Evolutionary conservation across 2,329 filamentous ascomycete species (phyloP).

Genomic region (Dactylellina drechsleri): DNA sequence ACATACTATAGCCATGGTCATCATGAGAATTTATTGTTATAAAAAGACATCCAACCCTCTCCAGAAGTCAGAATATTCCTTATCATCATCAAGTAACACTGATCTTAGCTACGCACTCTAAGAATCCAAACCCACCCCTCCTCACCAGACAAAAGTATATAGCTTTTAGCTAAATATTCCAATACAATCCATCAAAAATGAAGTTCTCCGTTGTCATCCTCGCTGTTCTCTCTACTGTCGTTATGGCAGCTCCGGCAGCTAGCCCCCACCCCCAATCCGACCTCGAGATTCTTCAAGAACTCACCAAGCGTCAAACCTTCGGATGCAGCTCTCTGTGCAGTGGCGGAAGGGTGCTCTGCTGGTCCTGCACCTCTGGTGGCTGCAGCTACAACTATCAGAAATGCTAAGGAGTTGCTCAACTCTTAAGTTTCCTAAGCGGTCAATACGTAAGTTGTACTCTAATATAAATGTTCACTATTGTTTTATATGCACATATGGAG

Average conservation of each 20-base stretch:
- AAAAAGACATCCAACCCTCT: not conserved
- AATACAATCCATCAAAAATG: constrained; percentile 20
- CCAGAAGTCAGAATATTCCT: not conserved
- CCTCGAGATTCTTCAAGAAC: constrained; percentile 31
- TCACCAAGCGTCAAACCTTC: constrained; percentile 40
- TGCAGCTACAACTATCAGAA: constrained; percentile 29
- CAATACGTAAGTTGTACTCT: not conserved
- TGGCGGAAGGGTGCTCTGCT: constrained; percentile 30
- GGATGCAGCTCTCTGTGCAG: constrained; percentile 29
- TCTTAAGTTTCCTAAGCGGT: not conserved
- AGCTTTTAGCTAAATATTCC: not conserved
- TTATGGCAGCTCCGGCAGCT: constrained; percentile 30
- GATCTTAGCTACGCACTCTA: too few relatives aligned
- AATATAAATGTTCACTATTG: too few relatives aligned
- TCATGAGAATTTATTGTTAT: not conserved
- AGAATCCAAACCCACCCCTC: not conserved
- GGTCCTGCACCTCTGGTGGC: constrained; percentile 42
- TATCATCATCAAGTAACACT: too few relatives aligned
- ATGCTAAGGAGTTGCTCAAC: constrained; percentile 10
- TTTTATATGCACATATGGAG: too few relatives aligned
- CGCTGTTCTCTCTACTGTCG: constrained; percentile 18
- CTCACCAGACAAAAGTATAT: not conserved
- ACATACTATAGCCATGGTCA: too few relatives aligned
- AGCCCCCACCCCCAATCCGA: constrained; percentile 35
- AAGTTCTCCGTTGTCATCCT: constrained; percentile 41